Evolutionary conservation across 2,329 filamentous ascomycete genomes (phyloP).

Genomic region (Aspergillus pseudotamarii): DNA sequence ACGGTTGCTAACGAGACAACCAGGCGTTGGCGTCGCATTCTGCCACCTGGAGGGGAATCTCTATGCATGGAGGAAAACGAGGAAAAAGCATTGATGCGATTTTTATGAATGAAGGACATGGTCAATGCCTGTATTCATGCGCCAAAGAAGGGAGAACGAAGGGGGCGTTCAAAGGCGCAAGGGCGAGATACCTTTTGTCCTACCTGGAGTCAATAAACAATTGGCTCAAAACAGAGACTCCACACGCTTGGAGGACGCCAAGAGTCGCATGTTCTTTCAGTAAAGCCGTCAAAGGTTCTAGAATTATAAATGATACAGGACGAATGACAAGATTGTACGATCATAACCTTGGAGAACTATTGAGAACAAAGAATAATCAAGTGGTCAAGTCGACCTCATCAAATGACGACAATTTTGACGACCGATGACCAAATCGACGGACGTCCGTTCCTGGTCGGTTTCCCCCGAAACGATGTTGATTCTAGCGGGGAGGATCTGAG

Average conservation of each 20-base stretch:
- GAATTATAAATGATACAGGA: background rate
- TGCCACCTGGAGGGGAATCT: conserved; percentile 33
- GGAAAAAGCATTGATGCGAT: background rate
- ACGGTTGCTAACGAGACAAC: conserved; percentile 35
- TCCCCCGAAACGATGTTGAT: background rate
- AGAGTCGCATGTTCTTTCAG: background rate
- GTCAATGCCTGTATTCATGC: background rate
- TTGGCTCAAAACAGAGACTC: background rate
- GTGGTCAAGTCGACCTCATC: background rate
- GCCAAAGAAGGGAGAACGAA: background rate
- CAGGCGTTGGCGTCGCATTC: conserved; percentile 42
- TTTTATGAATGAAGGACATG: background rate
- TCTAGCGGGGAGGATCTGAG: background rate
- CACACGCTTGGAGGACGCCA: background rate
- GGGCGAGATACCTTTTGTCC: background rate
- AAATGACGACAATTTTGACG: background rate
- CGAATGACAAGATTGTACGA: background rate
- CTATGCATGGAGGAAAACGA: conserved; percentile 4
- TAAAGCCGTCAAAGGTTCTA: background rate
- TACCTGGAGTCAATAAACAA: conserved; percentile 1
- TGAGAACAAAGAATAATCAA: background rate
- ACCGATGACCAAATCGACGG: background rate
- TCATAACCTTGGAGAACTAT: background rate
- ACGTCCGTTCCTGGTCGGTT: background rate
- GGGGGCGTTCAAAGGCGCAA: background rate